phyloP scores from a whole-genome alignment of 106 monocot species.

The Vanilla planifolia region DNA sequence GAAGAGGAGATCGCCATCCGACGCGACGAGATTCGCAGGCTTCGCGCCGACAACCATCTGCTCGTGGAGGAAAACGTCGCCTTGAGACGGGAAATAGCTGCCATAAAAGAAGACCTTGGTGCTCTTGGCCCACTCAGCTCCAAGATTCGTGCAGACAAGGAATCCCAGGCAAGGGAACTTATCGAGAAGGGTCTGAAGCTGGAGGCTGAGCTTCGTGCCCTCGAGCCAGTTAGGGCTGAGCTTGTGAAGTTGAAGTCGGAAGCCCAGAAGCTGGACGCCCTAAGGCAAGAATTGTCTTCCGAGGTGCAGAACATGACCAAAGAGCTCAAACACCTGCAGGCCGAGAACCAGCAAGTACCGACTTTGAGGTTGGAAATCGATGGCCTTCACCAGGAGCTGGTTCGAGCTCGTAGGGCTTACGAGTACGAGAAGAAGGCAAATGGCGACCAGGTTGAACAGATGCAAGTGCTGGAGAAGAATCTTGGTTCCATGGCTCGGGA shows the following conservation, averaged over 20 bases:
- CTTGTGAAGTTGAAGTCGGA: constrained; percentile 23
- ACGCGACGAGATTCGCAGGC: constrained; percentile 31
- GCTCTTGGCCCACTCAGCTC: constrained; percentile 29
- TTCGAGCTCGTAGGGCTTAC: constrained; percentile 20
- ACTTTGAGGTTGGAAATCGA: constrained; percentile 30
- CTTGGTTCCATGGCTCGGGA: constrained; percentile 65
- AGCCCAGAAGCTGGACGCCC: constrained; percentile 22
- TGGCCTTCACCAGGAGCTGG: constrained; percentile 35
- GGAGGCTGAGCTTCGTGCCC: constrained; percentile 36
- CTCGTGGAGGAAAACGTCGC: constrained; percentile 44
- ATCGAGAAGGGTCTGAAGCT: constrained; percentile 51
- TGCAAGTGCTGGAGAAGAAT: constrained; percentile 58
- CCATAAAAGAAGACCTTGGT: constrained; percentile 27
- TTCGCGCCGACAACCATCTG: constrained; percentile 29
- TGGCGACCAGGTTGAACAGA: constrained; percentile 48
- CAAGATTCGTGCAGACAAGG: constrained; percentile 50
- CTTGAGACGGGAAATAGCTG: constrained; percentile 22
- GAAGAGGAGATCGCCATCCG: constrained; percentile 33
- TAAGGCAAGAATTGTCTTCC: constrained; percentile 26
- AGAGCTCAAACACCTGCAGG: constrained; percentile 36
- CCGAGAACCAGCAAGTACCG: constrained; percentile 42
- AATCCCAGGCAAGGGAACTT: constrained; percentile 31
- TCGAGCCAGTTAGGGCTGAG: constrained; percentile 45
- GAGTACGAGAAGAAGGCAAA: constrained; percentile 54
- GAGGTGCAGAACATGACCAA: constrained; percentile 23